A percentile compares a stretch with the other conserved stretches of the same genome.
phyloP scores from a whole-genome alignment of 768 basidiomycete genomes.

The Tulasnella sp. region DNA sequence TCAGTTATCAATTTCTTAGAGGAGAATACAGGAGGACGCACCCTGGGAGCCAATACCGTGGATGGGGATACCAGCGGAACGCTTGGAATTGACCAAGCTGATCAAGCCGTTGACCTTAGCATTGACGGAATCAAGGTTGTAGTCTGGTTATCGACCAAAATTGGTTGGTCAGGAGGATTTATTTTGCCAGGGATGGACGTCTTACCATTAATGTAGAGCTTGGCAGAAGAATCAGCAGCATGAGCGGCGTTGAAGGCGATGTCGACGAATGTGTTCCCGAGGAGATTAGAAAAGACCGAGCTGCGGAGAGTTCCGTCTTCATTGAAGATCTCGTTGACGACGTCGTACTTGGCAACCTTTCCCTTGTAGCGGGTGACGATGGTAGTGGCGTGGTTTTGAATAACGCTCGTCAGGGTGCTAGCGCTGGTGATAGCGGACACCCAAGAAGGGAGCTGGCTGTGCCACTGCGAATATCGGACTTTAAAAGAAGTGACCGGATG shows the following conservation, averaged over 20 bases:
- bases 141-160: not conserved
- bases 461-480: not conserved
- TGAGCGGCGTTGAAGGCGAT: conserved; percentile 47
- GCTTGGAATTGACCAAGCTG: not conserved
- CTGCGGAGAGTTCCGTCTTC: conserved; percentile 43
- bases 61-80: conserved; percentile 8
- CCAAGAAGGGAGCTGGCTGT: conserved; percentile 20
- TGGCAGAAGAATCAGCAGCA: conserved; percentile 42
- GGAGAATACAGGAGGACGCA: not conserved
- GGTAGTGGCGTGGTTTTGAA: conserved; percentile 23
- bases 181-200: not conserved
- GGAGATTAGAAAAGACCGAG: conserved; percentile 38
- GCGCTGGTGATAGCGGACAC: conserved; percentile 17
- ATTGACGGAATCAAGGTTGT: conserved; percentile 15
- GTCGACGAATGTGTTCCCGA: conserved; percentile 42
- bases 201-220: conserved; percentile 13
- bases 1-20: not conserved
- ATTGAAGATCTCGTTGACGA: conserved; percentile 41
- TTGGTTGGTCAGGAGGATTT: not conserved
- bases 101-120: not conserved
- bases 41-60: conserved; percentile 17
- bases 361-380: conserved; percentile 20
- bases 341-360: conserved; percentile 15
- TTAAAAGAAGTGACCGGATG: not conserved
- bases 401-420: conserved; percentile 21